Conservation (phyloP, 495 filamentous ascomycete species). For the Penicillium diatomitis region DNA sequence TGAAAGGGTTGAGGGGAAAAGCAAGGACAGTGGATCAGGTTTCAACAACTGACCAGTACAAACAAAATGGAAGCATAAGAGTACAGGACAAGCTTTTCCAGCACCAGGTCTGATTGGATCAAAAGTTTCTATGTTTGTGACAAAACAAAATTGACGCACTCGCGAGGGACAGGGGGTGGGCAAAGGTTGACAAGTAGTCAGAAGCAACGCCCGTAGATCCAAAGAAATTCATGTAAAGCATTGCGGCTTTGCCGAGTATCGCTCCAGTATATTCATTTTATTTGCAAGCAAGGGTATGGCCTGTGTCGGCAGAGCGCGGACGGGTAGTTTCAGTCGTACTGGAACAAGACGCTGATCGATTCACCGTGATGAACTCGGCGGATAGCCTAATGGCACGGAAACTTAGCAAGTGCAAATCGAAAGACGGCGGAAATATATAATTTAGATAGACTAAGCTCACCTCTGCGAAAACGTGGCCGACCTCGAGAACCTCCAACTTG, state of each 20-base stretch:
- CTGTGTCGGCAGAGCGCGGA: background rate
- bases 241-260: conserved; percentile 2
- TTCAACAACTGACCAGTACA: background rate
- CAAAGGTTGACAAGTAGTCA: conserved; percentile 10
- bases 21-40: too few relatives aligned
- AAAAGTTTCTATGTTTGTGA: conserved; percentile 13
- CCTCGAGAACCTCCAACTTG: conserved; percentile 88
- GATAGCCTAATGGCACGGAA: conserved; percentile 56
- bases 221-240: conserved; percentile 14
- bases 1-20: too few relatives aligned
- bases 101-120: conserved; percentile 13
- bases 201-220: conserved; percentile 9
- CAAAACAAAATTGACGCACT: background rate
- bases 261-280: conserved; percentile 2
- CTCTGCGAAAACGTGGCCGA: conserved; percentile 90
- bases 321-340: conserved; percentile 53
- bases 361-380: conserved; percentile 95
- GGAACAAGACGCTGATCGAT: conserved; percentile 94
- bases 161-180: conserved; percentile 1
- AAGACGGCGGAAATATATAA: background rate
- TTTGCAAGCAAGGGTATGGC: background rate
- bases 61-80: conserved; percentile 4
- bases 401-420: conserved; percentile 8
- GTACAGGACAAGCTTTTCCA: conserved; percentile 4
- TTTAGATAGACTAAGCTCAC: conserved; percentile 28